Percentiles rank a stretch among this genome's conserved stretches.
These are phyloP conservation scores for Aspergillus kassunensis DNA, from an alignment of 495 filamentous ascomycete genomes.

Conservation along the genomic window DNA sequence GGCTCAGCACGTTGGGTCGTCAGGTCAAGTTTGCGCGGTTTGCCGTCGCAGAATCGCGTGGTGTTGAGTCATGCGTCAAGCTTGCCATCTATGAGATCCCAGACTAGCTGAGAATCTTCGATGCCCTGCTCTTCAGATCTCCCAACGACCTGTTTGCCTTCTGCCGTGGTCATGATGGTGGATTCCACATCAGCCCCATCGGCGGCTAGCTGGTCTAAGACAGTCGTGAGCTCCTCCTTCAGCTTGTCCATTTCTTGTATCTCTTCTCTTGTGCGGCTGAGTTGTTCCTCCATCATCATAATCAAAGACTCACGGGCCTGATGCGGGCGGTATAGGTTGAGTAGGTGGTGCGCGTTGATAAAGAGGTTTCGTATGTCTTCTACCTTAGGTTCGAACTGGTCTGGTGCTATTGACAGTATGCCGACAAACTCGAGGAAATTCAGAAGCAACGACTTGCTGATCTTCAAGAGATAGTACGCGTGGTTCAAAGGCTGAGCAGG, in stretches of 20 bases:
- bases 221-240: slow-evolving; percentile 65
- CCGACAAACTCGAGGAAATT: slow-evolving; percentile 81
- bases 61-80: neutral
- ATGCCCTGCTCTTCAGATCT: slow-evolving; percentile 12
- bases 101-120: slow-evolving; percentile 31
- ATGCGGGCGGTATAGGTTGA: slow-evolving; percentile 94
- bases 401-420: slow-evolving; percentile 60
- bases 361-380: slow-evolving; percentile 73
- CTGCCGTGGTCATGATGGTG: neutral
- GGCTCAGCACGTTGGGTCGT: too few relatives aligned
- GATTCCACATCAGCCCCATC: slow-evolving; percentile 26
- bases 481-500: slow-evolving; percentile 54
- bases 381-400: slow-evolving; percentile 59
- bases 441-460: slow-evolving; percentile 77
- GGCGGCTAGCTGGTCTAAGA: slow-evolving; percentile 60
- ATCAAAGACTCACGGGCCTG: slow-evolving; percentile 91
- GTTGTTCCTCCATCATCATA: slow-evolving; percentile 84
- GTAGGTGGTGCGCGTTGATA: slow-evolving; percentile 82
- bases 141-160: slow-evolving; percentile 7
- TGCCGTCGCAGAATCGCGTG: neutral
- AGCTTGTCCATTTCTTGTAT: slow-evolving; percentile 69
- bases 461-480: slow-evolving; percentile 68
- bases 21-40: neutral
- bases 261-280: slow-evolving; percentile 70
- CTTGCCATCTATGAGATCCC: slow-evolving; percentile 34